Base-by-base conservation (phyloP, 345 rosid species). In the Anacardium occidentale region DNA sequence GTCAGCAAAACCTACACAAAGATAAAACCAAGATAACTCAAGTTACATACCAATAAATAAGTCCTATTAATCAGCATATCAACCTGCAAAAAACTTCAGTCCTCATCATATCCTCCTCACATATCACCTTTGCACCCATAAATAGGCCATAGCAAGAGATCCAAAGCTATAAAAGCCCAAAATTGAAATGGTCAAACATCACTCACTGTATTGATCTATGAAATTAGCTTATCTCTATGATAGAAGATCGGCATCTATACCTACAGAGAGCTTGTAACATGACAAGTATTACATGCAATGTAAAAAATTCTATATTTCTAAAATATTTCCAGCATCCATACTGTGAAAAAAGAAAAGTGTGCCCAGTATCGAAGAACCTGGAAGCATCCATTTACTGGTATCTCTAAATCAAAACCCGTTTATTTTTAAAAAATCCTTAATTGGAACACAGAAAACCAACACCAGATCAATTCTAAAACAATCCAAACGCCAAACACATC, bases 1-100 rank as follows among this genome's bases (percentile, higher is more conserved):
- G 96, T 95, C 62, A 95, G 83, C 85, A 84, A 70, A 63, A 92
- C 99, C 98, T 92, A 79, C 61, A 79, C 75, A n/a, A 75, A 10
- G 17, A 4, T 11, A 73, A 52, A 47, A 14, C 48, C 66, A 40
- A 51, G 10, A 44, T 12, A 59, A 50, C 18, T 40, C 10, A 25
- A 21, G 9, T 32, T 25, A 58, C 54, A 37, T 4, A 21, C 29
- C 14, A 12, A 47, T 57, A 63, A 40, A 52, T 22, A 75, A 54
- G 15, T 63, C 25, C 51, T 56, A 2, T 29, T 1, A 48, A 57
- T 14, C 32, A 29, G 10, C 13, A 29, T 22, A 62, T 8, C 3
- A 59, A 58, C 29, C 26, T 25, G 12, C 5, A 10, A 17, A 42
- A 57, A 10, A 10, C 63, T 44, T 22, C 64, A 10, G 10, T 20